A percentile compares a stretch with the other conserved stretches of the same genome.
Conservation (phyloP, 192 early-diverging fungal genomes). For the Mortierella hygrophila region DNA sequence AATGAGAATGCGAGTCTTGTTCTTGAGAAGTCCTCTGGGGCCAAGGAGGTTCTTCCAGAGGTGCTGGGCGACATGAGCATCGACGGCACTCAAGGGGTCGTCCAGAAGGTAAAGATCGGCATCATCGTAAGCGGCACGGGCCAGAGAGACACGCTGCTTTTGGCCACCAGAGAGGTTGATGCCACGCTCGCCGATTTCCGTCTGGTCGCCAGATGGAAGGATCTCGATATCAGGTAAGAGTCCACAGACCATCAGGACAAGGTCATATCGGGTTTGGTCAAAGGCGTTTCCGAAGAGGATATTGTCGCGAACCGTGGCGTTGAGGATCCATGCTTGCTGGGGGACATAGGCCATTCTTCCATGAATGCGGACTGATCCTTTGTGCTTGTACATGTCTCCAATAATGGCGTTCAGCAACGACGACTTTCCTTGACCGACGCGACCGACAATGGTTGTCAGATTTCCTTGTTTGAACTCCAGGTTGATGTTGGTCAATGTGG, state of each 20-base stretch:
- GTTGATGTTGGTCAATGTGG: slow-evolving; percentile 42
- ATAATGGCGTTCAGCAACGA: slow-evolving; percentile 66
- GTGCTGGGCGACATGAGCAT: slow-evolving; percentile 65
- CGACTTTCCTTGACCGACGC: slow-evolving; percentile 77
- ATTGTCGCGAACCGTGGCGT: slow-evolving; percentile 90
- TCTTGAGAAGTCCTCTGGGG: slow-evolving; percentile 79
- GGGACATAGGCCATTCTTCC: slow-evolving; percentile 74
- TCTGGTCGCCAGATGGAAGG: slow-evolving; percentile 85
- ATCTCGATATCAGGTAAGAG: slow-evolving; percentile 86
- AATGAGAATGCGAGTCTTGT: slow-evolving; percentile 84
- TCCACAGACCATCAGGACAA: slow-evolving; percentile 79
- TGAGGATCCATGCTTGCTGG: slow-evolving; percentile 91
- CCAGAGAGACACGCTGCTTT: slow-evolving; percentile 73
- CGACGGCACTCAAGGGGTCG: slow-evolving; percentile 69
- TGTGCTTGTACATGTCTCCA: slow-evolving; percentile 85
- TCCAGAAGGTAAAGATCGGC: slow-evolving; percentile 71
- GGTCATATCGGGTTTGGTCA: slow-evolving; percentile 77
- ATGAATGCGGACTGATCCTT: slow-evolving; percentile 71
- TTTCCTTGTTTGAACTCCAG: slow-evolving; percentile 49
- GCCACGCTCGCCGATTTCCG: slow-evolving; percentile 92
- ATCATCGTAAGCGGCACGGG: slow-evolving; percentile 86
- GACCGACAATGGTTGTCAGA: slow-evolving; percentile 84
- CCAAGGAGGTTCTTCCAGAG: slow-evolving; percentile 91
- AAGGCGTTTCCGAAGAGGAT: slow-evolving; percentile 86
- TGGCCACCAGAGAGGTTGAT: slow-evolving; percentile 94